Evolutionary conservation across 2,329 filamentous ascomycete species (phyloP).

Genomic region (Ophiocordyceps australis): DNA sequence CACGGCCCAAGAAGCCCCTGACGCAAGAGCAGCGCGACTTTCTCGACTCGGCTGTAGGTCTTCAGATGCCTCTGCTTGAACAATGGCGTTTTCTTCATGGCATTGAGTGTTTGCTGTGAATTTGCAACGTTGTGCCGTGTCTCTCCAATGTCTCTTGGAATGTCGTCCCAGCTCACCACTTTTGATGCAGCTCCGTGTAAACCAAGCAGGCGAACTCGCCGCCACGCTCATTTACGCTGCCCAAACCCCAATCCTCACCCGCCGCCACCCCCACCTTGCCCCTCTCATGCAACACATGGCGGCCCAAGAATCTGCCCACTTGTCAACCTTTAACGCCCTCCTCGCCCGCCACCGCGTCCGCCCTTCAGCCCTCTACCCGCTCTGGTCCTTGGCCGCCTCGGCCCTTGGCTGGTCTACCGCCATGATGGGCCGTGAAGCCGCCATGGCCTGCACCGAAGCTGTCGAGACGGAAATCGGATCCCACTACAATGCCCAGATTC

Average conservation of each 20-base stretch:
- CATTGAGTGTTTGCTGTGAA: no score
- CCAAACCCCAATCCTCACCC: constrained; percentile 67
- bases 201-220: constrained; percentile 94
- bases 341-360: constrained; percentile 76
- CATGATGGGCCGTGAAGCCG: constrained; percentile 75
- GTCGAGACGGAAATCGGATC: constrained; percentile 95
- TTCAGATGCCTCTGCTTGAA: no score
- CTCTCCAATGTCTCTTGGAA: no score
- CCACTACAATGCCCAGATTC: constrained; percentile 89
- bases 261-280: constrained; percentile 69
- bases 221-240: constrained; percentile 86
- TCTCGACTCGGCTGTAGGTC: no score
- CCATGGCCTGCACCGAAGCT: constrained; percentile 97
- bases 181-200: constrained; percentile 72
- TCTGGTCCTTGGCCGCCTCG: constrained; percentile 70
- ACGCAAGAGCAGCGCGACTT: no score
- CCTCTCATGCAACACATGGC: constrained; percentile 96
- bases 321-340: constrained; percentile 68
- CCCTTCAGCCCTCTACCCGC: constrained; percentile 78
- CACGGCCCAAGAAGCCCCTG: no score
- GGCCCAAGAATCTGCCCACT: constrained; percentile 82
- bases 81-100: no score
- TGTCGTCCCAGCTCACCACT: no score
- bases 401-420: constrained; percentile 81
- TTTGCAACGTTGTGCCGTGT: no score